Base-by-base conservation (phyloP, 78 protist species). In the Emiliania huxleyi region DNA sequence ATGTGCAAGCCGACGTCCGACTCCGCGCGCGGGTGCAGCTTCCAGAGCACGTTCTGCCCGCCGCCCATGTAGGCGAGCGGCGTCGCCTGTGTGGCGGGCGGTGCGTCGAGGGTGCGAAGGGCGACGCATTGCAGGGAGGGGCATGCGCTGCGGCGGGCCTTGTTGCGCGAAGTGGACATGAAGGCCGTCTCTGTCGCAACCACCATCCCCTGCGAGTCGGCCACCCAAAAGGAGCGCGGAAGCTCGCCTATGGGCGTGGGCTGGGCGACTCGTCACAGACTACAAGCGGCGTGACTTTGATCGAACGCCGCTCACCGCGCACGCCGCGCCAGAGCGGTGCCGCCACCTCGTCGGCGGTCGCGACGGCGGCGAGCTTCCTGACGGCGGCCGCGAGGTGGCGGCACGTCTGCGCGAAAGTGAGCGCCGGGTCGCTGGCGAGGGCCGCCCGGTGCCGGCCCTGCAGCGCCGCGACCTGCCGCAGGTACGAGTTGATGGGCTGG, bases 401-500 rank as follows among this genome's bases (percentile, higher is more conserved):
- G 45, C 6, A 4, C 4, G 90, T 85, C 43, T 42, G 71, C 23
- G 90, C 62, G 71, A 85, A 85, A 8, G 73, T 85, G 90, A 46
- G 33, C 62, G 22, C 69, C 4, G 71, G 46, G 71, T 48, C 25
- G n/a, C 29, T 3, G 33, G 71, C 90, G 26, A 85, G 12, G 46
- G 43, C n/a, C 3, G 44, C 29, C 43, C 90, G 37, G 71, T n/a
- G 40, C 38, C 1, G 29, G 40, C 71, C 90, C 19, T 15, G 3
- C 45, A 85, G 71, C 40, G 4, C 1, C 6, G 43, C 90, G 5
- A 85, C 25, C 71, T 46, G 69, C 19, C 90, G 62, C 42, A 85
- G 90, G 38, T 48, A 85, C 44, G 15, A 3, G 71, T 85, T 85
- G 90, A 85, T 21, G 29, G 90, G 90, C 90, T 85, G 46, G 71